Conservation (phyloP, 2,329 filamentous ascomycete species). For the Chaetomiaceae sp. region DNA sequence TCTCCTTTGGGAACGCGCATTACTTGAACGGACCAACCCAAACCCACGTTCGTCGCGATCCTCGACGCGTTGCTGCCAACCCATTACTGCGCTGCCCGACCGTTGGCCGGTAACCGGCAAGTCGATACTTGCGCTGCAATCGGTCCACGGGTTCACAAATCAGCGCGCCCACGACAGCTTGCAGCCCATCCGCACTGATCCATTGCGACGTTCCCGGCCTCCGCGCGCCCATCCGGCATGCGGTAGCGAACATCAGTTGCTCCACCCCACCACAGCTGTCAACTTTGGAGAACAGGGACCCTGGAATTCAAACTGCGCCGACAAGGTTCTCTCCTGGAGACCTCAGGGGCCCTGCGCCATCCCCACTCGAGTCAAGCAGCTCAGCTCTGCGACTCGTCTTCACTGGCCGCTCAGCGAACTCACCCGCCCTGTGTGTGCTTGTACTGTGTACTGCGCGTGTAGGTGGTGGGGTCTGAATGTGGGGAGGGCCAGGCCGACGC, state of each 20-base stretch:
- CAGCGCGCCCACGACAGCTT: conserved; percentile 11
- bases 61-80: conserved; percentile 24
- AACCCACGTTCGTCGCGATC: conserved; percentile 12
- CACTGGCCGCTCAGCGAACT: conserved; percentile 14
- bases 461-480: conserved; percentile 7
- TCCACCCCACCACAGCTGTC: conserved; percentile 10
- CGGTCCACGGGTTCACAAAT: conserved; percentile 14
- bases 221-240: conserved; percentile 4
- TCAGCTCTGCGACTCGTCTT: conserved; percentile 16
- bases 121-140: neutral
- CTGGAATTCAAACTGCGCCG: conserved; percentile 11
- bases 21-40: conserved; percentile 21
- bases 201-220: neutral
- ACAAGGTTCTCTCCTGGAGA: conserved; percentile 4
- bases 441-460: conserved; percentile 6
- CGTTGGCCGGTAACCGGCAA: conserved; percentile 11
- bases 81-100: conserved; percentile 11
- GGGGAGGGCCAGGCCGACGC: conserved; percentile 2
- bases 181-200: conserved; percentile 9
- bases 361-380: conserved; percentile 17
- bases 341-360: conserved; percentile 14
- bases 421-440: too few species aligned
- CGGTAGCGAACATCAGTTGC: conserved; percentile 10
- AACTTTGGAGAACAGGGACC: conserved; percentile 16
- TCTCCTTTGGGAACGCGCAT: conserved; percentile 18